Percentiles rank a stretch among this genome's conserved stretches.
Evolutionary conservation across 768 basidiomycete genomes (phyloP).

Genomic region (Amylocystis lapponica): DNA sequence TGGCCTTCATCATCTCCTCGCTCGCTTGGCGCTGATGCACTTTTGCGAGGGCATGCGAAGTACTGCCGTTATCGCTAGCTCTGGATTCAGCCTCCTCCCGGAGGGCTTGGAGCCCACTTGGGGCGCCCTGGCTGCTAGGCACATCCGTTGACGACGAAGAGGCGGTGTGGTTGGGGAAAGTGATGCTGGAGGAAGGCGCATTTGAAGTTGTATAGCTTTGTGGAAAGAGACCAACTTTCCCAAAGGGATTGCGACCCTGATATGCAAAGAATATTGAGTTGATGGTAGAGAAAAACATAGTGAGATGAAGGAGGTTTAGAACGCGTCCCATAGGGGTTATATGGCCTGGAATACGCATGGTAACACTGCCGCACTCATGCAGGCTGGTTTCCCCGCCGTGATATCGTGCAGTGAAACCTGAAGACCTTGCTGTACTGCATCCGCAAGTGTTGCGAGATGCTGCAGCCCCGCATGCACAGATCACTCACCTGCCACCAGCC

Average conservation of each 20-base stretch:
- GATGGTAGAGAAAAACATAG: neutral
- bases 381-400: too few species aligned
- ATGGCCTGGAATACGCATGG: too few species aligned
- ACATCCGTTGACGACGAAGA: constrained; percentile 1
- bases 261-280: constrained; percentile 1
- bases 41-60: neutral
- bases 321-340: too few species aligned
- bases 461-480: too few species aligned
- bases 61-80: constrained; percentile 8
- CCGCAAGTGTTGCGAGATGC: too few species aligned
- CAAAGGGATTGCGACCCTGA: constrained; percentile 81
- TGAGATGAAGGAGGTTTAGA: too few species aligned
- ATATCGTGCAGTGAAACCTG: too few species aligned
- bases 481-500: constrained; percentile 90
- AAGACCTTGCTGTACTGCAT: too few species aligned
- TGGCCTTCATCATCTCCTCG: constrained; percentile 74
- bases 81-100: constrained; percentile 34
- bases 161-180: neutral
- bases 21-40: constrained; percentile 22
- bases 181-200: constrained; percentile 34
- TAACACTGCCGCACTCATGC: too few species aligned
- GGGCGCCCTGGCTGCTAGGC: too few species aligned
- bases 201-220: constrained; percentile 74
- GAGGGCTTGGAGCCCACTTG: constrained; percentile 44
- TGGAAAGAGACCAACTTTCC: constrained; percentile 88